Evolutionary conservation across 106 monocot genomes (phyloP).

Genomic region (Posidonia australis): DNA sequence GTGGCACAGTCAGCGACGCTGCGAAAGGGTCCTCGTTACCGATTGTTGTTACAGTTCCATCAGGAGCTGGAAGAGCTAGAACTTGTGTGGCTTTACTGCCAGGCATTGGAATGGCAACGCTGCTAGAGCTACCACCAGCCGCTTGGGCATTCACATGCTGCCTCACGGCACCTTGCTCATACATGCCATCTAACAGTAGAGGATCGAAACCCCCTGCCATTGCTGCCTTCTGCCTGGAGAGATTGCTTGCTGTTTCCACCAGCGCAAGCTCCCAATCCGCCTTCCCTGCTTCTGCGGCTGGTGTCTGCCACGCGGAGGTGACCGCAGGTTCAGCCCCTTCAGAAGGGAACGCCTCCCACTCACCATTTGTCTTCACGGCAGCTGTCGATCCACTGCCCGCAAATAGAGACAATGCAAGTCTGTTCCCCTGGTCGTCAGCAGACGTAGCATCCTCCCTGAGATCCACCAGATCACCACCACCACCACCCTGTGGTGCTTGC

Average conservation of each 20-base stretch:
- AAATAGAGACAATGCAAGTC: conserved; percentile 71
- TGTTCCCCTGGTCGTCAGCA: conserved; percentile 49
- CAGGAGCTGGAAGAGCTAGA: conserved; percentile 9
- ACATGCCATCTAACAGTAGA: conserved; percentile 71
- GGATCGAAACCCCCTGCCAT: conserved; percentile 64
- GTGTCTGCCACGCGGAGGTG: conserved; percentile 75
- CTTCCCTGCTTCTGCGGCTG: conserved; percentile 51
- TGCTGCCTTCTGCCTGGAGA: conserved; percentile 49
- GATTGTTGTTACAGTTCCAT: conserved; percentile 29
- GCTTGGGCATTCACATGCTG: conserved; percentile 26
- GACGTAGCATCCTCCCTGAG: conserved; percentile 30
- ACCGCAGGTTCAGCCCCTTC: conserved; percentile 8
- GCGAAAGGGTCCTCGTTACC: conserved; percentile 57
- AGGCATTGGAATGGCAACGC: conserved; percentile 43
- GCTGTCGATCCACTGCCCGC: conserved; percentile 11
- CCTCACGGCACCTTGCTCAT: conserved; percentile 32
- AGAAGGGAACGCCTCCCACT: conserved; percentile 54
- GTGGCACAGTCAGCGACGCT: conserved; percentile 47
- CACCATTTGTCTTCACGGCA: conserved; percentile 12
- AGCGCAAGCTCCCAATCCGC: conserved; percentile 74
- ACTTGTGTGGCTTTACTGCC: conserved; percentile 35
- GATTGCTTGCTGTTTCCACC: conserved; percentile 62
- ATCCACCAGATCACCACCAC: conserved; percentile 42
- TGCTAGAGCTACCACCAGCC: conserved; percentile 49
- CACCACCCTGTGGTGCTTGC: too few species aligned